Evolutionary conservation across 192 early-diverging fungal species (phyloP), one percentile per base, ranked within the genome.

Genomic region (Podila minutissima): DNA sequence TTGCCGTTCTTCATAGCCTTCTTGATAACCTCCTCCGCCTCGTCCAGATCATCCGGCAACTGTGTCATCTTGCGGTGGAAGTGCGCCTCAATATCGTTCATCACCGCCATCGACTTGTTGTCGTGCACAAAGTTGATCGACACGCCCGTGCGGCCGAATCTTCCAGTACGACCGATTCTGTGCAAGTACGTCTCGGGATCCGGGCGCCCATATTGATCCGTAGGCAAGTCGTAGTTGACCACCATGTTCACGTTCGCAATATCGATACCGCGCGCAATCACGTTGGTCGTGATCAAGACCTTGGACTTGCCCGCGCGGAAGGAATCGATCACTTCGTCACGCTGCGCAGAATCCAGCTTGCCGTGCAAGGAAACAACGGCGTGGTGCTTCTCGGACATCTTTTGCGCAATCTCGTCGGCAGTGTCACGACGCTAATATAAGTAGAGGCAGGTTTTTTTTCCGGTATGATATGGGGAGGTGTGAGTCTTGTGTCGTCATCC

Each of bases 101-200:
- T 95, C 81, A 96, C 90, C 48, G 87, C 78, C 83, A 87, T 90
- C 31, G 87, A 91, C 77, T 85, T 85, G 32, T 89, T 77, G 71
- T 97, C 91, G 68, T 97, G 95, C 3, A 96, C 93, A 89, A 99
- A 97, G 84, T 98, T 99, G 83, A 99, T 94, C 64, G 92, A 92
- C 12, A 96, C 94, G 15, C 98, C 98, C 0, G 91, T 94, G 66
- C 98, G 93, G 7, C 98, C 98, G 74, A 99, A 99, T 58, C 98
- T 88, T 63, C 98, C 98, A 1, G 98, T 99, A 67, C 98, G 92
- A 8, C 98, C 98, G 77, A 99, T 98, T 69, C 98, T 93, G 84
- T 99, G 98, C 48, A 99, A 86, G 72, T 99, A 99, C 0, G 98
- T 98, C 71, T 98, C 97, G 28, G 89, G 90, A 71, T 99, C 98